Evolutionary conservation across 495 filamentous ascomycete species (phyloP).

Genomic region (Aspergillus incahuasiensis): DNA sequence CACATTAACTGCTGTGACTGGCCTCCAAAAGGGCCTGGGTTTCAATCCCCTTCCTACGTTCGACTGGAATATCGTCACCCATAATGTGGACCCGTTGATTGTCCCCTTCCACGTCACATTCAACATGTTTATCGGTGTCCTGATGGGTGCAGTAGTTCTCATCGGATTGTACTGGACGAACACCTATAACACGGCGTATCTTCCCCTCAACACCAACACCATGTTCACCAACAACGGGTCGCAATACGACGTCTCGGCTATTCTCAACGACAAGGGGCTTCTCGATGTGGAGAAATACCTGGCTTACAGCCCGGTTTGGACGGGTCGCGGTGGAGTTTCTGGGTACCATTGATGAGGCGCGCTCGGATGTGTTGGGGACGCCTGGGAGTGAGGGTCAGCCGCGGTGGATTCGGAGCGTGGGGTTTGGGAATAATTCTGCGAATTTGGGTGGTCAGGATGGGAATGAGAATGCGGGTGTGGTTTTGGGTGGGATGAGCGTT

Average conservation of each 20-base stretch:
- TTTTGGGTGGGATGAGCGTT: neutral
- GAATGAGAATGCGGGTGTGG: neutral
- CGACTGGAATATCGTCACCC: conserved; percentile 56
- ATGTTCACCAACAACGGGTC: conserved; percentile 47
- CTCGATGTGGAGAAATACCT: conserved; percentile 67
- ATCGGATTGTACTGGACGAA: conserved; percentile 23
- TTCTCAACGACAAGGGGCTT: conserved; percentile 48
- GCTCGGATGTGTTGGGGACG: neutral
- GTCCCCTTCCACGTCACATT: conserved; percentile 54
- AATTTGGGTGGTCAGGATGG: neutral
- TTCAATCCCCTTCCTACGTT: conserved; percentile 49
- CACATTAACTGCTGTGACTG: conserved; percentile 43
- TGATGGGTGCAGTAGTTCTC: conserved; percentile 33
- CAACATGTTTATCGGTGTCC: conserved; percentile 39
- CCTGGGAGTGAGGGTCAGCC: neutral
- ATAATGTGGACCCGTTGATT: conserved; percentile 52
- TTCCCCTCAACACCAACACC: conserved; percentile 40
- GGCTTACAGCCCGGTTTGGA: conserved; percentile 63
- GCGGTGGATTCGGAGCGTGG: neutral
- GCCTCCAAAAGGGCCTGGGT: conserved; percentile 42
- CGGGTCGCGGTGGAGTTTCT: conserved; percentile 1
- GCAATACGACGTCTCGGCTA: conserved; percentile 41
- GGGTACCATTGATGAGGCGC: neutral
- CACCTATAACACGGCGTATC: conserved; percentile 37
- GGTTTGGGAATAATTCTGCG: conserved; percentile 4